These are phyloP conservation scores for Penicillium sp. DNA, from an alignment of 2,329 filamentous ascomycete genomes.

Conservation along the genomic window DNA sequence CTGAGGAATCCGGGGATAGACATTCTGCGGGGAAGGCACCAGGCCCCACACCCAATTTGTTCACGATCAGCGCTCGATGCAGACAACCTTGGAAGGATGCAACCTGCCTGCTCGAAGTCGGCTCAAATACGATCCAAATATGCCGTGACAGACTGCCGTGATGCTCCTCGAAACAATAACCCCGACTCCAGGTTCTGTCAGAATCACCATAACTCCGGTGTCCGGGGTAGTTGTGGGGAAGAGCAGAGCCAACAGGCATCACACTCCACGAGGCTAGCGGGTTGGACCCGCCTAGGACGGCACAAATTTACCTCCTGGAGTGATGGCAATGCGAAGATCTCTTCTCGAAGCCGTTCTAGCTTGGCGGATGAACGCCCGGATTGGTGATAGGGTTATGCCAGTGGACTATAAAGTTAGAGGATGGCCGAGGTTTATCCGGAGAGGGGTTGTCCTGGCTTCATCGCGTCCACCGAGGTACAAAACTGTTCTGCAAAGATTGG, in stretches of 20 bases:
- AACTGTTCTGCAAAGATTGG: too few relatives aligned
- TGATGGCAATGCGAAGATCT: neutral
- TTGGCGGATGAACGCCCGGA: conserved; percentile 9
- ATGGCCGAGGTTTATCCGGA: conserved; percentile 15
- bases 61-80: conserved; percentile 12
- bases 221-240: neutral
- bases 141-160: conserved; percentile 4
- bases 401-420: neutral
- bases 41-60: conserved; percentile 11
- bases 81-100: neutral
- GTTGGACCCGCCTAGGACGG: neutral
- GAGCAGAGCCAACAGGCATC: neutral
- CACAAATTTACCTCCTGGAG: neutral
- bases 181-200: neutral
- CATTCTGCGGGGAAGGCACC: conserved; percentile 10
- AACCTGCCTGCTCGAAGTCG: neutral
- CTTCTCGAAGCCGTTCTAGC: neutral
- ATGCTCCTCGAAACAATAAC: neutral
- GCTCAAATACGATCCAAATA: neutral
- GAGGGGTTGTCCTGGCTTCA: neutral
- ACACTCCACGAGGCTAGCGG: neutral
- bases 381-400: neutral
- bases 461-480: neutral
- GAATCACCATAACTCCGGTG: neutral
- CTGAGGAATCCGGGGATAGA: conserved; percentile 1